Evolutionary conservation across 1,284 basidiomycete genomes (phyloP), one percentile per base, ranked within the genome.

Genomic region (Cryptococcus sp.): DNA sequence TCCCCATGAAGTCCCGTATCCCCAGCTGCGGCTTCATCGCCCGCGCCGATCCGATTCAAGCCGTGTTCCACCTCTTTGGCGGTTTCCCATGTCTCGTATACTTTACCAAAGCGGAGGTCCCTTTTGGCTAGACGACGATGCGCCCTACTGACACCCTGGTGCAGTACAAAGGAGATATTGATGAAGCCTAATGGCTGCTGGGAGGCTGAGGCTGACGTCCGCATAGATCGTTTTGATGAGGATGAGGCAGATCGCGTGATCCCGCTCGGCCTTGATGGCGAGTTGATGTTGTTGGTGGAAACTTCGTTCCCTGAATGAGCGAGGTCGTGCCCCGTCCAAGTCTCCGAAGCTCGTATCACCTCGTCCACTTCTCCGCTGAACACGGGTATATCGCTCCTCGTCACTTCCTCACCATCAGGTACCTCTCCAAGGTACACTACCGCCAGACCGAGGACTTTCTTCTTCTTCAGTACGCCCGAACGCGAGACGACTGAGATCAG

Each of bases 1-100:
- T 25, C 42, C 53, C 35, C 40, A 22, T n/a, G 27, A 35, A 44
- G 25, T 47, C 16, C 50, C 27, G 55, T 20, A 49, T 54, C 20
- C 51, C 38, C 40, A 54, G 42, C 25, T 22, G 38, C 20, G 51
- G 54, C 49, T 31, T 50, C 49, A 39, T 59, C 57, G 48, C 47
- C 45, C 4, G 44, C 23, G 49, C 27, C 40, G 54, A 54, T 58
- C 51, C n/a, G n/a, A 25, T 51, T 57, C 42, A 57, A 38, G 7
- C 57, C 52, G 16, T 22, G 40, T 31, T 67, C 64, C 1, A 68
- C 51, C 31, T 73, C 71, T 31, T 60, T 57, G 13, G 61, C 66
- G 17, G 63, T 59, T 53, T 77, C 76, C 78, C 78, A 79, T 0
- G 74, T 75, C 51, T 77, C 71, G 61, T 76, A 79, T 3, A 76